Evolutionary conservation across 768 basidiomycete genomes (phyloP), one percentile per base, ranked within the genome.

Genomic region (Vararia minispora): DNA sequence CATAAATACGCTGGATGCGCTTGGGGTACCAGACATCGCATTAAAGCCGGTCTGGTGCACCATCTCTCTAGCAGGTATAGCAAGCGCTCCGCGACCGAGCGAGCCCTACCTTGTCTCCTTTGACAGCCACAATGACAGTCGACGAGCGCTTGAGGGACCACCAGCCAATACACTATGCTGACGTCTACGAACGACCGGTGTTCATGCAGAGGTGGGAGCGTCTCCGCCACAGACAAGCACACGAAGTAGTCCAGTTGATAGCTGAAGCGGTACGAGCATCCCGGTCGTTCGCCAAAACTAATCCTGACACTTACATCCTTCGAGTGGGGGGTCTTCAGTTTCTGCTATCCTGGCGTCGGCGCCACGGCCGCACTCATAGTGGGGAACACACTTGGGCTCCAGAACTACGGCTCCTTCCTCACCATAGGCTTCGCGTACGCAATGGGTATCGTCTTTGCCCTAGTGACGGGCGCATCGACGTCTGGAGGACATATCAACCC

Each of bases 181-280:
- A 75, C 39, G 38, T 74, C 20, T 47, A 47, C 24, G 49, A 56
- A 31, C 66, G 59, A 18, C 52, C 60, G 20, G 47, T 51, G 20
- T 49, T 64, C 35, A 61, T 74, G 49, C 46, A 50, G 5, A 45
- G 51, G 22, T 76, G 74, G 74, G 74, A 76, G 45, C 67, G 50
- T 44, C 50, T 59, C 11, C 17, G 50, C 30, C 58, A 54, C 55
- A 41, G 38, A 31, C 54, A 63, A 23, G 53, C 65, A 4, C 77
- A 77, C 43, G 65, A 70, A 65, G 38, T 69, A 1, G 58, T 69
- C 13, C 74, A 82, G 52, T 62, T 69, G 46, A 60, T 79, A 29
- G 77, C 76, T 10, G 79, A 83, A 55, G 57, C 62, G 43, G 74
- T 78, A 53, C 51, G 56, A 54, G 5, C 14, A 8, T 9, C 32